Evolutionary conservation across 495 filamentous ascomycete species (phyloP).

Genomic region (Thermothielavioides terrestris): DNA sequence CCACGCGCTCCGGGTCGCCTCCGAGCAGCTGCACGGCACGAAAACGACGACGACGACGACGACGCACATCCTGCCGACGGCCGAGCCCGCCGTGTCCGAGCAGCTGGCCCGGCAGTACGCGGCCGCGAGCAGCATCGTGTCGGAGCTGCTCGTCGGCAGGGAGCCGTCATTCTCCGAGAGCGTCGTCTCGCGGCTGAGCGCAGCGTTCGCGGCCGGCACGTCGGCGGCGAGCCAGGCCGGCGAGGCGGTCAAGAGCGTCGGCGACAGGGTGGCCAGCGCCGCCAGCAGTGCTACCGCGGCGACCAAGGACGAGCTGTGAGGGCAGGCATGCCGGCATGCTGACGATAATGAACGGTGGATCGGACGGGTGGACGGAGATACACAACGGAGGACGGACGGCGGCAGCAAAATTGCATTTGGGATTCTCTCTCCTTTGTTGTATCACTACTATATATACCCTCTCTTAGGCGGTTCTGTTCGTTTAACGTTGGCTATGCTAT

Average conservation of each 20-base stretch:
- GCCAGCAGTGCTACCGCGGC: slow-evolving; percentile 39
- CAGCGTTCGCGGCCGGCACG: slow-evolving; percentile 41
- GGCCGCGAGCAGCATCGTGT: slow-evolving; percentile 62
- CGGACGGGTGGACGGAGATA: not conserved
- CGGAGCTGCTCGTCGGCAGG: slow-evolving; percentile 66
- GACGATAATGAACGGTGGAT: too few species aligned
- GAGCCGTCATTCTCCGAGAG: slow-evolving; percentile 79
- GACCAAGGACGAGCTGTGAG: slow-evolving; percentile 52
- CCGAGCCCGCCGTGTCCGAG: too few species aligned
- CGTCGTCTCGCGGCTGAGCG: slow-evolving; percentile 60
- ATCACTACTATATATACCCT: slow-evolving; percentile 4
- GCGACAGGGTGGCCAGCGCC: slow-evolving; percentile 27
- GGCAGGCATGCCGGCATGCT: not conserved
- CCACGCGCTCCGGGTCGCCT: slow-evolving; percentile 39
- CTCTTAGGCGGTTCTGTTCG: slow-evolving; percentile 3
- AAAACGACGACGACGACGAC: slow-evolving; percentile 37
- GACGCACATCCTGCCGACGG: slow-evolving; percentile 21
- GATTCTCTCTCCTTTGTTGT: slow-evolving; percentile 9
- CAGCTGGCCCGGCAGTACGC: slow-evolving; percentile 53
- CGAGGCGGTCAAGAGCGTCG: slow-evolving; percentile 23
- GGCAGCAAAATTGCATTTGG: not conserved
- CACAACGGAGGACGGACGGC: not conserved
- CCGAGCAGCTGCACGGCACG: slow-evolving; percentile 37
- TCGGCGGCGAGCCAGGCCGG: slow-evolving; percentile 14
- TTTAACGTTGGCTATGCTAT: too few species aligned